These are phyloP conservation scores for Silene noctiflora DNA, from an alignment of 179 eudicot genomes.

Conservation along the genomic window DNA sequence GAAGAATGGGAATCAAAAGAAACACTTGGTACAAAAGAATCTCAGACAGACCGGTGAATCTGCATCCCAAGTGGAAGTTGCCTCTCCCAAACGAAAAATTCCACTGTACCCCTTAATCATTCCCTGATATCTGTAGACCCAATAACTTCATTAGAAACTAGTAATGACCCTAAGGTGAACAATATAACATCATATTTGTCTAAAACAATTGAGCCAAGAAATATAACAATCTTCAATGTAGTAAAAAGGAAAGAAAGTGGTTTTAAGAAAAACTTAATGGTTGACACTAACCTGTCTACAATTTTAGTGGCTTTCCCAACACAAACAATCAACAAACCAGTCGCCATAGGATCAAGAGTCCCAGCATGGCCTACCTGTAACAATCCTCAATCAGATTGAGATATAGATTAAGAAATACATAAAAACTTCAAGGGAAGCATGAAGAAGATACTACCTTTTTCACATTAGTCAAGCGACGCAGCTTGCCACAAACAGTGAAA, in stretches of 20 bases:
- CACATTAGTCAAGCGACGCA: constrained; percentile 77
- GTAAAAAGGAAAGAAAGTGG: neutral
- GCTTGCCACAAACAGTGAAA: constrained; percentile 95
- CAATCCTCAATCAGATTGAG: constrained; percentile 11
- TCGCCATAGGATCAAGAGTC: constrained; percentile 99
- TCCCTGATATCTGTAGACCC: constrained; percentile 78
- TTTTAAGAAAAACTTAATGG: neutral
- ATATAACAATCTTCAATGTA: neutral
- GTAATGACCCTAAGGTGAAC: neutral
- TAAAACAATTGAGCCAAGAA: neutral
- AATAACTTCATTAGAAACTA: constrained; percentile 12
- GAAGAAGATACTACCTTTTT: constrained; percentile 58
- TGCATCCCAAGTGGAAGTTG: constrained; percentile 99
- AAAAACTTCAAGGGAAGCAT: neutral
- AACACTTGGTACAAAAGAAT: constrained; percentile 18
- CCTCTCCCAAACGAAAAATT: constrained; percentile 89
- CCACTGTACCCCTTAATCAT: constrained; percentile 97
- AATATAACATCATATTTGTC: neutral
- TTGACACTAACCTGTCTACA: constrained; percentile 63
- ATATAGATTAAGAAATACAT: neutral
- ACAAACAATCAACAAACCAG: constrained; percentile 95
- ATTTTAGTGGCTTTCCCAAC: constrained; percentile 95
- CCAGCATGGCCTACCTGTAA: constrained; percentile 99
- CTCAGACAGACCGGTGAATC: constrained; percentile 81
- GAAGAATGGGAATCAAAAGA: constrained; percentile 4